Evolutionary conservation across 352 stramenopile species (phyloP), one percentile per base, ranked within the genome.

Genomic region (Phytophthora litchii): DNA sequence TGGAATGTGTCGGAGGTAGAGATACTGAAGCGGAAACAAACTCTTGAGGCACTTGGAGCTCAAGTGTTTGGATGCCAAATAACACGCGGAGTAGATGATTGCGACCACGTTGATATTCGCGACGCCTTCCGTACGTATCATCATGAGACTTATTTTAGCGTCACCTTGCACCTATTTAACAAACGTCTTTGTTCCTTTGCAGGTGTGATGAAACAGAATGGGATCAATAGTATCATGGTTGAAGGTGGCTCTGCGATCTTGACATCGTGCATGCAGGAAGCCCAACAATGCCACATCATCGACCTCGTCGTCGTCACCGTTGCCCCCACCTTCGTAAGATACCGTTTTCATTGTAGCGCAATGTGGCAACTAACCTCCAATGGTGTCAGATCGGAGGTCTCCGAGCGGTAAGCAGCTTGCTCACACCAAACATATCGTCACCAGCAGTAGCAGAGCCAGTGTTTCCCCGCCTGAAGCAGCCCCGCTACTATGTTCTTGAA

Each of bases 221-320:
- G 78, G 0, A 65, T 95, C 40, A 34, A 51, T 4, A 92, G 76
- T 40, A 49, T 95, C 21, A 96, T 95, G 88, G 61, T 96, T 13
- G 88, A 96, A 75, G 88, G 88, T 17, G 88, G 88, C 9, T 76
- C 86, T 1, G 59, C 76, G 3, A 86, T 96, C 42, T 75, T 96
- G 21, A 80, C 81, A n/a, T 69, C 79, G n/a, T 91, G 83, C 44
- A 54, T 94, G 14, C 60, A 64, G 29, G 70, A 78, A 56, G 66
- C 63, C 16, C 60, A 66, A 7, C 45, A 52, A 10, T 13, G 36
- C 9, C 73, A 78, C n/a, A 64, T 93, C 17, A 68, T 96, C 21
- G 71, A 90, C 48, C 72, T 78, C 25, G 78, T 85, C 8, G 52
- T 96, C 23, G 63, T 96, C 52, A 96, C 88, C 8, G 71, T 96